Conservation (phyloP, 345 rosid species). For the Gossypium thurberi region DNA sequence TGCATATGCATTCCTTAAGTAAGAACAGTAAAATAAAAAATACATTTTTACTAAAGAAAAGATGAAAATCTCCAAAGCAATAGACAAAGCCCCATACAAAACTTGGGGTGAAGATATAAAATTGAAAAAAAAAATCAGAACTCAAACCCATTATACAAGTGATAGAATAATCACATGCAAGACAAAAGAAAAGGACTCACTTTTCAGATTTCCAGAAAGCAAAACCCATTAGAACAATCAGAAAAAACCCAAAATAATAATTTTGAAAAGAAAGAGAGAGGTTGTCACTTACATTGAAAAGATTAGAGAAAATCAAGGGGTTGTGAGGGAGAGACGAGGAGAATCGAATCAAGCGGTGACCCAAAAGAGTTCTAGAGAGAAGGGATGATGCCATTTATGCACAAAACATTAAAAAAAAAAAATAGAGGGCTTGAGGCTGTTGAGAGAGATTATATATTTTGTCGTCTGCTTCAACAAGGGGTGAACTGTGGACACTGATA, state of each 20-base stretch:
- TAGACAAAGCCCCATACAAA: not conserved
- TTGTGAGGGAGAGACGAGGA: constrained; percentile 27
- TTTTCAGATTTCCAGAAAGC: constrained; percentile 9
- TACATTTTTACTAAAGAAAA: not conserved
- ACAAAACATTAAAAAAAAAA: constrained; percentile 14
- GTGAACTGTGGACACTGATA: not conserved
- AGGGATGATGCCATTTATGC: constrained; percentile 50
- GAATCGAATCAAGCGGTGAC: constrained; percentile 38
- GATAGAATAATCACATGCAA: not conserved
- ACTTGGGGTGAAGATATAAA: not conserved
- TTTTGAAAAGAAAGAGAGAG: not conserved
- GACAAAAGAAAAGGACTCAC: not conserved
- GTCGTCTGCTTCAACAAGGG: not conserved
- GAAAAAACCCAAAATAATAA: constrained; percentile 3
- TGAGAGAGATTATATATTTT: not conserved
- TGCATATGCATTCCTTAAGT: not conserved
- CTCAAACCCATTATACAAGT: constrained; percentile 9
- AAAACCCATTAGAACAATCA: constrained; percentile 5
- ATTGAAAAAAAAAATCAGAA: not conserved
- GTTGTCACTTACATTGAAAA: constrained; percentile 41
- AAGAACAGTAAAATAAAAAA: not conserved
- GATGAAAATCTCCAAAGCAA: not conserved
- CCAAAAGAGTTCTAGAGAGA: constrained; percentile 36
- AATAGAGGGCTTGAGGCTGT: not conserved
- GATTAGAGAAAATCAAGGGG: constrained; percentile 23